A percentile compares a stretch with the other conserved stretches of the same genome.
Evolutionary conservation across 352 stramenopile species (phyloP).

Genomic region (Phytophthora chlamydospora): DNA sequence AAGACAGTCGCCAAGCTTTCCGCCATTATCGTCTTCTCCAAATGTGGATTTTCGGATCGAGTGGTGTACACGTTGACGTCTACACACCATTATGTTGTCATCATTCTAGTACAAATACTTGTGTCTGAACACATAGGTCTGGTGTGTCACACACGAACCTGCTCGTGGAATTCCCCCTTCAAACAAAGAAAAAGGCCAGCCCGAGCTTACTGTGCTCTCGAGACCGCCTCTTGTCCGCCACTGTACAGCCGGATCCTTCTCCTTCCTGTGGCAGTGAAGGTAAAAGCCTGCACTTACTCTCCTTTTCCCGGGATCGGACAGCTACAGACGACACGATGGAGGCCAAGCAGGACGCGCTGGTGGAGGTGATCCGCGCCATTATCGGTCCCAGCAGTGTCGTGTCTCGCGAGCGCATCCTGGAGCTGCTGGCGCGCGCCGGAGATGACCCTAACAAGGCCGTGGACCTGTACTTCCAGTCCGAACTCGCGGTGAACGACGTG

Average conservation of each 20-base stretch:
- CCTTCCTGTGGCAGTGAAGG: neutral
- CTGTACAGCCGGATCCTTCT: slow-evolving; percentile 1
- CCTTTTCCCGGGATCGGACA: slow-evolving; percentile 34
- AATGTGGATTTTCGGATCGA: neutral
- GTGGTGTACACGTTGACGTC: neutral
- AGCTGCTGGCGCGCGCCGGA: slow-evolving; percentile 57
- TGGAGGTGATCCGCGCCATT: slow-evolving; percentile 82
- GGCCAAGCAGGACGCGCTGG: slow-evolving; percentile 63
- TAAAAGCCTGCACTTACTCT: slow-evolving; percentile 16
- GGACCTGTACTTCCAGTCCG: slow-evolving; percentile 77
- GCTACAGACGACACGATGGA: slow-evolving; percentile 39
- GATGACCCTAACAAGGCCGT: slow-evolving; percentile 87
- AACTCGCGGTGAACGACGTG: slow-evolving; percentile 58
- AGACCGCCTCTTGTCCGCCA: no score
- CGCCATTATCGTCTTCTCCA: slow-evolving; percentile 26
- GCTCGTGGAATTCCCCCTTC: slow-evolving; percentile 12
- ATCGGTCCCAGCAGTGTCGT: slow-evolving; percentile 64
- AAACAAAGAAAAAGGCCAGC: slow-evolving; percentile 45
- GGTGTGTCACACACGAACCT: no score
- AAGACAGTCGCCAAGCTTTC: slow-evolving; percentile 43
- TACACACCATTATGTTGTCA: no score
- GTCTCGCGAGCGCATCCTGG: slow-evolving; percentile 70
- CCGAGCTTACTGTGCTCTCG: neutral
- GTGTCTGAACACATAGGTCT: no score
- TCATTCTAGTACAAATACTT: no score